These are phyloP conservation scores for Boletellus sp. DNA, from an alignment of 768 basidiomycete species.

Conservation along the genomic window DNA sequence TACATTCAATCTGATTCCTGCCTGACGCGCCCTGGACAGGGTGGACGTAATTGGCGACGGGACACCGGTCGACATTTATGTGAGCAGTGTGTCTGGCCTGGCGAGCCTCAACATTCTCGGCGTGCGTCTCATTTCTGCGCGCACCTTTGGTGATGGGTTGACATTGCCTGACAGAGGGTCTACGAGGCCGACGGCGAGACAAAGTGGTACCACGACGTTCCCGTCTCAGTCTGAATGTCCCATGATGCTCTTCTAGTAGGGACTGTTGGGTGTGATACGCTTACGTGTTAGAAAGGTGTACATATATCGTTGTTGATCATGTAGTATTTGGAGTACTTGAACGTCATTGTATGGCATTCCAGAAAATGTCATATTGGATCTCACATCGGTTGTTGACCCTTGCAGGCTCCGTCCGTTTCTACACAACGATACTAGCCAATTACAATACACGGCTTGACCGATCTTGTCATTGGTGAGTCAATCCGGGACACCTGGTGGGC, in stretches of 20 bases:
- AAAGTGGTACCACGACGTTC: background rate
- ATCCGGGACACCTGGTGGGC: no score
- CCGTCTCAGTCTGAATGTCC: background rate
- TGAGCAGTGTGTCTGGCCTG: background rate
- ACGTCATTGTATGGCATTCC: no score
- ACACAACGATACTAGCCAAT: no score
- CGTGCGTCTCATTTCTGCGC: background rate
- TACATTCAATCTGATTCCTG: background rate
- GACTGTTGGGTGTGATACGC: background rate
- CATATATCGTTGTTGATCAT: no score
- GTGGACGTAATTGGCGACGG: constrained; percentile 1
- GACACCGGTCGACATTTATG: constrained; percentile 4
- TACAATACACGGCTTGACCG: no score
- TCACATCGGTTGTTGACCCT: no score
- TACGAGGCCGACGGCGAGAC: background rate
- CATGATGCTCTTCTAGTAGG: no score
- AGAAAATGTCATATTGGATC: no score
- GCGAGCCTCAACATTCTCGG: constrained; percentile 4
- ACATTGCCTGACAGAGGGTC: background rate
- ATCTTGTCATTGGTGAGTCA: no score
- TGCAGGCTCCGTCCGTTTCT: no score
- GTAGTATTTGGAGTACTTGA: no score
- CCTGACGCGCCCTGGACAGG: background rate
- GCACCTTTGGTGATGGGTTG: background rate
- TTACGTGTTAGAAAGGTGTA: no score